Percentiles rank a stretch among this genome's conserved stretches.
phyloP scores from a whole-genome alignment of 1,284 basidiomycete genomes.

The Gomphus bonarii region DNA sequence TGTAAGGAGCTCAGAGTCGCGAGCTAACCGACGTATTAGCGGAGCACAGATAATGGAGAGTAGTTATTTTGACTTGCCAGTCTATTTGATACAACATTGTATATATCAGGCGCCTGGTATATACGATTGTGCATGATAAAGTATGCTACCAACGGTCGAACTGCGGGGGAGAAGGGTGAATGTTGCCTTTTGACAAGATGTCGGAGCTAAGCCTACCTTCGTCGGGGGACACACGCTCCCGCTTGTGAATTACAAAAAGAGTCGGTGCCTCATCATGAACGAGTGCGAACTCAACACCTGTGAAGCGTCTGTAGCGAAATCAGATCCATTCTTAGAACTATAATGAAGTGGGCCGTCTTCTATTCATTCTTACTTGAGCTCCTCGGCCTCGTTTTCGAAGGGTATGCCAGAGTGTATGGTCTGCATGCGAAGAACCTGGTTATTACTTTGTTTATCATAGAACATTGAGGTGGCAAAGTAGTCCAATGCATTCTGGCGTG shows the following conservation, averaged over 20 bases:
- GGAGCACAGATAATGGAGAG: conserved; percentile 1
- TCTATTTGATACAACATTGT: conserved; percentile 72
- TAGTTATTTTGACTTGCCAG: conserved; percentile 36
- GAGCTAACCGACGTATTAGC: conserved; percentile 32
- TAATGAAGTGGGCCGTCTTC: conserved; percentile 7
- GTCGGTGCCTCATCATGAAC: conserved; percentile 68
- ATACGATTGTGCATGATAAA: conserved; percentile 81
- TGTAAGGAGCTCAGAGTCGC: conserved; percentile 64
- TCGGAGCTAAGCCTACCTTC: conserved; percentile 43
- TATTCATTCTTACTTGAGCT: conserved; percentile 50
- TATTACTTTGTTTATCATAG: conserved; percentile 85
- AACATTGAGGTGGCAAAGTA: conserved; percentile 83
- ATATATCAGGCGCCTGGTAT: conserved; percentile 77
- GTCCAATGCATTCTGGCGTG: conserved; percentile 68
- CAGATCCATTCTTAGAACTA: conserved; percentile 8
- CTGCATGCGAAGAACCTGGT: conserved; percentile 83
- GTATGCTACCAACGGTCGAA: conserved; percentile 65
- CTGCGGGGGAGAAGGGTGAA: conserved; percentile 25
- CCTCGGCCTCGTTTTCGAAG: conserved; percentile 63
- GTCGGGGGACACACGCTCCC: conserved; percentile 67
- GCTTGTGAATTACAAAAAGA: conserved; percentile 79
- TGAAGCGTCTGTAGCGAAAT: conserved; percentile 51
- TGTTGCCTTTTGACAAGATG: neutral
- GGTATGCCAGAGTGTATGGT: conserved; percentile 69
- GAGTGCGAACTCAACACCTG: conserved; percentile 73